Percentiles rank a stretch among this genome's conserved stretches.
Evolutionary conservation across 352 stramenopile genomes (phyloP).

Genomic region (Phytopythium kandeliae): DNA sequence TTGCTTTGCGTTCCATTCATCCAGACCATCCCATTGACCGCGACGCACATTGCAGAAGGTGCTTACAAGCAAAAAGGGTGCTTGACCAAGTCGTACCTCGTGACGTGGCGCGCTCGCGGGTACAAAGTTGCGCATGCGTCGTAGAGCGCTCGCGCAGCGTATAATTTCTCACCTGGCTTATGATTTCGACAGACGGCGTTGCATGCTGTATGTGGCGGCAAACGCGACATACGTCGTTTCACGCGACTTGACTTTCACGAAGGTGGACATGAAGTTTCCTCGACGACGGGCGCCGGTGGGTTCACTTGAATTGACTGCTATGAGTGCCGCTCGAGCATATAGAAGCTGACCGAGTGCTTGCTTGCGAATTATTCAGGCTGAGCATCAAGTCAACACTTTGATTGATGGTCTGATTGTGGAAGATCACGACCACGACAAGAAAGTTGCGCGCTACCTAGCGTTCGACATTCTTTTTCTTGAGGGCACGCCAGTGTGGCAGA

Average conservation of each 20-base stretch:
- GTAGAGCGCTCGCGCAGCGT: background rate
- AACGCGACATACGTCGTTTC: conserved; percentile 77
- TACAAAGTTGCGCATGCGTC: conserved; percentile 18
- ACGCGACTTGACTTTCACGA: conserved; percentile 78
- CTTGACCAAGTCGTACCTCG: conserved; percentile 77
- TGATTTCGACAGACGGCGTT: conserved; percentile 44
- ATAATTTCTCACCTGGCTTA: background rate
- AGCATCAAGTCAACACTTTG: conserved; percentile 72
- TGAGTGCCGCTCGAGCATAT: too few species aligned
- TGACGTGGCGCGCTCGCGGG: conserved; percentile 80
- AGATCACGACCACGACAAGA: conserved; percentile 72
- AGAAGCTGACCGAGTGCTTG: background rate
- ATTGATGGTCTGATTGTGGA: conserved; percentile 85
- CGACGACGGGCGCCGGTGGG: conserved; percentile 56
- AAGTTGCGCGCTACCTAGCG: conserved; percentile 69
- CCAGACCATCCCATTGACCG: conserved; percentile 83
- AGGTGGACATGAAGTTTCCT: conserved; percentile 88
- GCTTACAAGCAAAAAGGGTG: conserved; percentile 67
- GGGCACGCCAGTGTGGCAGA: conserved; percentile 74
- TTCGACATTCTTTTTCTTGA: conserved; percentile 85
- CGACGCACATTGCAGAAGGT: conserved; percentile 69
- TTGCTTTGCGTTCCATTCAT: conserved; percentile 3
- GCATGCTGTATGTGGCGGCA: conserved; percentile 65
- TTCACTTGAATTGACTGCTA: background rate
- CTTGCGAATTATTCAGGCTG: conserved; percentile 20